These are phyloP conservation scores for Leptographium radiaticola DNA, from an alignment of 2,329 filamentous ascomycete species.

Conservation along the genomic window DNA sequence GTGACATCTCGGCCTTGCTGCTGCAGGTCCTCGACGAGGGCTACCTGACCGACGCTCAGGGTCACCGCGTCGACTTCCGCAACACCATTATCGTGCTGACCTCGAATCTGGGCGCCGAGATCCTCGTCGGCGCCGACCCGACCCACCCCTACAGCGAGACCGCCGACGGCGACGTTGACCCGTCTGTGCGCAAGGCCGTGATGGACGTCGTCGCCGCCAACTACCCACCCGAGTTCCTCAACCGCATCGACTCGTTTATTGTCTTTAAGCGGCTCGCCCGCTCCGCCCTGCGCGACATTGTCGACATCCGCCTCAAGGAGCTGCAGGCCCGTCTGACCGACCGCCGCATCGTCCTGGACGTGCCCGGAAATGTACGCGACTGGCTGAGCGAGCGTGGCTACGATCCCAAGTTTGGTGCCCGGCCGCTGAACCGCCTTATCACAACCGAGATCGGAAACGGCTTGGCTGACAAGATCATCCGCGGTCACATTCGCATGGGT, in stretches of 20 bases:
- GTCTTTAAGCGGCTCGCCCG: constrained; percentile 79
- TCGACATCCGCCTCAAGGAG: constrained; percentile 81
- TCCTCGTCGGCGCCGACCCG: constrained; percentile 65
- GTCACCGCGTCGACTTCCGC: constrained; percentile 91
- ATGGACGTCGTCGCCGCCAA: constrained; percentile 70
- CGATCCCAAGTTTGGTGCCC: constrained; percentile 79
- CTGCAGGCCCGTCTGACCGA: constrained; percentile 75
- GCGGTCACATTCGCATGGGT: constrained; percentile 65
- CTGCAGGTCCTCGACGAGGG: constrained; percentile 94
- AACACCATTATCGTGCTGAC: constrained; percentile 96
- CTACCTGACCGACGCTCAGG: constrained; percentile 88
- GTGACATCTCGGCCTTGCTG: constrained; percentile 82
- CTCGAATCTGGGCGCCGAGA: constrained; percentile 86
- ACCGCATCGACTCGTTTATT: constrained; percentile 94
- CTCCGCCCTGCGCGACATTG: constrained; percentile 73
- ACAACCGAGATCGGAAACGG: constrained; percentile 79
- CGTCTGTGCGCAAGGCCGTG: constrained; percentile 62
- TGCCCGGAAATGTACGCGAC: constrained; percentile 57
- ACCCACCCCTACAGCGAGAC: constrained; percentile 50
- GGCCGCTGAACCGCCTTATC: constrained; percentile 83
- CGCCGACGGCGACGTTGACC: constrained; percentile 54
- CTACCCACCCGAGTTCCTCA: constrained; percentile 89
- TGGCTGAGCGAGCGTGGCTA: constrained; percentile 89
- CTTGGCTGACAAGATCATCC: constrained; percentile 83
- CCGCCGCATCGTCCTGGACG: constrained; percentile 63